phyloP scores from a whole-genome alignment of 2,329 filamentous ascomycete species.

The Cryphonectria parasitica region DNA sequence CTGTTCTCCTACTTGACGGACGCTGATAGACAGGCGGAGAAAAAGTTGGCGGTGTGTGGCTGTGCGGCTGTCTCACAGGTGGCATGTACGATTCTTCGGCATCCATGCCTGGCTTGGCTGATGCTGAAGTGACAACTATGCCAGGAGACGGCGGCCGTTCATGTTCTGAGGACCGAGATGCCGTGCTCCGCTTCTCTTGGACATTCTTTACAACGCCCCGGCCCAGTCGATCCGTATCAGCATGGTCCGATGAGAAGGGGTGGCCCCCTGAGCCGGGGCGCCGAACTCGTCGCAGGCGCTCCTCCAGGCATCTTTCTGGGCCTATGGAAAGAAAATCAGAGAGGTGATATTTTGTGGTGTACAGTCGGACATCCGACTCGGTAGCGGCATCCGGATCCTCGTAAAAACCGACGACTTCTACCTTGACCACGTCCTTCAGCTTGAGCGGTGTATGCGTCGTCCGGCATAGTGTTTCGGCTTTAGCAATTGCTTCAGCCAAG shows the following conservation, averaged over 20 bases:
- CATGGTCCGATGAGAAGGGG: neutral
- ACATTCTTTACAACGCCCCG: slow-evolving; percentile 34
- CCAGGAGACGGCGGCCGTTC: slow-evolving; percentile 38
- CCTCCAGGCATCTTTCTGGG: slow-evolving; percentile 57
- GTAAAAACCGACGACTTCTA: slow-evolving; percentile 65
- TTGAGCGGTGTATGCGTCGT: slow-evolving; percentile 50
- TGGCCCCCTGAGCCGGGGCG: slow-evolving; percentile 1
- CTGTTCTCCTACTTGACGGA: slow-evolving; percentile 40
- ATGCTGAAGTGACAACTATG: slow-evolving; percentile 43
- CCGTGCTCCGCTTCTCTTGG: slow-evolving; percentile 35
- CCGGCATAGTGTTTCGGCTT: slow-evolving; percentile 43
- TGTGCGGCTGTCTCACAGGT: slow-evolving; percentile 34
- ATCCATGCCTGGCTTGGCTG: slow-evolving; percentile 31
- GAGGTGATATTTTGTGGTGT: slow-evolving; percentile 55
- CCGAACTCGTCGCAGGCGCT: slow-evolving; percentile 47
- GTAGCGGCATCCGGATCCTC: slow-evolving; percentile 51
- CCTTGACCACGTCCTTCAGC: slow-evolving; percentile 56
- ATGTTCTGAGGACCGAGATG: slow-evolving; percentile 25
- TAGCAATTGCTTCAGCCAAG: slow-evolving; percentile 42
- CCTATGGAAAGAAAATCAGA: slow-evolving; percentile 60
- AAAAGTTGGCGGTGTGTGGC: slow-evolving; percentile 40
- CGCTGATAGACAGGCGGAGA: slow-evolving; percentile 37
- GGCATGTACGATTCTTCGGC: slow-evolving; percentile 18
- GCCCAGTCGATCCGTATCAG: slow-evolving; percentile 25
- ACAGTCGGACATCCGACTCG: slow-evolving; percentile 50